Evolutionary conservation across 495 filamentous ascomycete species (phyloP).

Genomic region (Penicillium daleae): DNA sequence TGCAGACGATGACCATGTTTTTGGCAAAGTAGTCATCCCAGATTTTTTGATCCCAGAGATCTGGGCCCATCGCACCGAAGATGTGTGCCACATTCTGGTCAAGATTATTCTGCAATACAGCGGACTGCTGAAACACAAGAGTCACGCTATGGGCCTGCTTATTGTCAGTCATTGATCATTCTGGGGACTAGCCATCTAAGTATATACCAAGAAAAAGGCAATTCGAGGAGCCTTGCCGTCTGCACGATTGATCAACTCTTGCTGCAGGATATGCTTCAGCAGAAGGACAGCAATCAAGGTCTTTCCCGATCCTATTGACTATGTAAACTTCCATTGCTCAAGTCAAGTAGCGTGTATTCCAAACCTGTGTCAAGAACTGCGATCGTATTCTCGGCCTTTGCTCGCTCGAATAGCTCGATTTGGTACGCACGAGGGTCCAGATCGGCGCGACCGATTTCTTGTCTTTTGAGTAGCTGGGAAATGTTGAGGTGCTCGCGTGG

Average conservation of each 20-base stretch:
- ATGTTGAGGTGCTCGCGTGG: constrained; percentile 40
- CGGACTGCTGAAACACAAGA: constrained; percentile 87
- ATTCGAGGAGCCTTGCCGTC: constrained; percentile 63
- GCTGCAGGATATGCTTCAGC: constrained; percentile 73
- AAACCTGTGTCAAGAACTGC: constrained; percentile 93
- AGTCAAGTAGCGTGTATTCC: not conserved
- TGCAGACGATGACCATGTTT: constrained; percentile 92
- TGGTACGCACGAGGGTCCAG: constrained; percentile 87
- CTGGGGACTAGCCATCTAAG: not conserved
- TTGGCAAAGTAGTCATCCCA: constrained; percentile 71
- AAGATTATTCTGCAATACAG: constrained; percentile 81
- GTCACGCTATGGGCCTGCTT: constrained; percentile 81
- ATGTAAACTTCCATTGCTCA: not conserved
- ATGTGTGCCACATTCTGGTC: constrained; percentile 79
- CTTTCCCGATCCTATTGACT: constrained; percentile 81
- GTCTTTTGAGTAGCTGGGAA: constrained; percentile 46
- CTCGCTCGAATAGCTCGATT: constrained; percentile 86
- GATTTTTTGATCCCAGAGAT: constrained; percentile 65
- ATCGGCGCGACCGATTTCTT: constrained; percentile 49
- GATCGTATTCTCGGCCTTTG: constrained; percentile 86
- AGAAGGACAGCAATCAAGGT: constrained; percentile 92
- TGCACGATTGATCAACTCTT: constrained; percentile 74
- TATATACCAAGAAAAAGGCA: constrained; percentile 78
- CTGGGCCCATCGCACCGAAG: constrained; percentile 72
- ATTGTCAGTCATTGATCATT: constrained; percentile 4